Conservation (phyloP, 176 grass and related monocot genomes). For the Triticum aestivum region IWGSC_CS_RefSeq_v2.1 NC_057813.1:116507477-116507976, state of each 20-base stretch:
- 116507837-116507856: constrained; percentile 54
- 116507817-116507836: constrained; percentile 76
- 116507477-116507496: constrained; percentile 50
- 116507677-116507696: constrained; percentile 66
- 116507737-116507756: constrained; percentile 49
- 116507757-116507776: constrained; percentile 49
- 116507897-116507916: too few relatives aligned
- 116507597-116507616: background rate
- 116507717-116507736: constrained; percentile 67
- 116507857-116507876: constrained; percentile 17
- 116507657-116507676: too few relatives aligned
- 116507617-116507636: background rate
- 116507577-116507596: constrained; percentile 37
- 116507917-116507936: too few relatives aligned
- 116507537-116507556: constrained; percentile 56
- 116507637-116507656: too few relatives aligned
- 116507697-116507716: constrained; percentile 69
- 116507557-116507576: constrained; percentile 55
- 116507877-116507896: background rate
- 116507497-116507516: constrained; percentile 61
- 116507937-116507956: background rate
- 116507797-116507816: constrained; percentile 45
- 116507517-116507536: background rate
- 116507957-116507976: constrained; percentile 18
- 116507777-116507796: constrained; percentile 73